These are phyloP conservation scores for Trichoderma semiorbis DNA, from an alignment of 2,329 filamentous ascomycete genomes.

Conservation along the genomic window DNA sequence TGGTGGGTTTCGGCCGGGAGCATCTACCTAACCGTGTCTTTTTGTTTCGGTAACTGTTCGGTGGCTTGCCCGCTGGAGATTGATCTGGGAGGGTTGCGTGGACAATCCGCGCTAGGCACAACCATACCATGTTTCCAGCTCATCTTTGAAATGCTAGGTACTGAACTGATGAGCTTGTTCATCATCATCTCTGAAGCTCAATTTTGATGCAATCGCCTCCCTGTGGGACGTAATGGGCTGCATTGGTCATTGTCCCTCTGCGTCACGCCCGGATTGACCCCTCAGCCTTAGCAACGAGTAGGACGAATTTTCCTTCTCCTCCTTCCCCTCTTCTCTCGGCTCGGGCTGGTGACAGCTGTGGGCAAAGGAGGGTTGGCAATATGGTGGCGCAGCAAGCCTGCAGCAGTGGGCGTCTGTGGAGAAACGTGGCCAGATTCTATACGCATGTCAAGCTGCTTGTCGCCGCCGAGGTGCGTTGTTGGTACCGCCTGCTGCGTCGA, in stretches of 20 bases:
- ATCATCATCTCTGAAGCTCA: not conserved
- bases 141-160: not conserved
- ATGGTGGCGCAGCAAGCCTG: slow-evolving; percentile 19
- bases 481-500: not conserved
- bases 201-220: not conserved
- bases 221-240: not conserved
- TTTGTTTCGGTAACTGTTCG: slow-evolving; percentile 34
- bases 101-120: not conserved
- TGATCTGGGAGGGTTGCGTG: not conserved
- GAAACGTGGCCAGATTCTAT: slow-evolving; percentile 31
- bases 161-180: not conserved
- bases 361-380: not conserved
- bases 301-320: not conserved
- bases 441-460: slow-evolving; percentile 20
- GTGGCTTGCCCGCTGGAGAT: slow-evolving; percentile 21
- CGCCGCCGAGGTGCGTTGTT: not conserved
- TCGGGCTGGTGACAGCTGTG: not conserved
- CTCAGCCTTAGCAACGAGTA: not conserved
- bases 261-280: not conserved
- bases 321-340: not conserved
- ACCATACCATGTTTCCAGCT: not conserved
- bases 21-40: slow-evolving; percentile 16
- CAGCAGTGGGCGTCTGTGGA: slow-evolving; percentile 16
- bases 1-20: not conserved
- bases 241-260: not conserved